phyloP scores from a whole-genome alignment of 208 protist genomes.

The Leishmania major region DNA sequence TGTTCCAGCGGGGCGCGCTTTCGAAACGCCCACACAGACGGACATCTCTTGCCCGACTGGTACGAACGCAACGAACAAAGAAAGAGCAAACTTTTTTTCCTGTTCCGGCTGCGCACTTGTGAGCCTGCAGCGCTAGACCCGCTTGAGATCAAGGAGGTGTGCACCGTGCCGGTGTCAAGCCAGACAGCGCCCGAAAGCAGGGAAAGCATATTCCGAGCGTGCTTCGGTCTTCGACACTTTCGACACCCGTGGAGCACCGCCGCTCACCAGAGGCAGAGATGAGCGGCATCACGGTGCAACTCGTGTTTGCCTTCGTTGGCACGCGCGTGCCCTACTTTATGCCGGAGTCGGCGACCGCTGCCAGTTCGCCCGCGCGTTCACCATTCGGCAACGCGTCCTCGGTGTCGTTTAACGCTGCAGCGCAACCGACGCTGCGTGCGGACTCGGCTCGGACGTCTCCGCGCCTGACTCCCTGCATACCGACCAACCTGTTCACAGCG shows the following conservation, averaged over 20 bases:
- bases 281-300: slow-evolving; percentile 29
- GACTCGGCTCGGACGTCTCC: slow-evolving; percentile 20
- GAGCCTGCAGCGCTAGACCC: not conserved
- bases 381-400: slow-evolving; percentile 6
- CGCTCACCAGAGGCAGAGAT: not conserved
- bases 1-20: not conserved
- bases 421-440: slow-evolving; percentile 13
- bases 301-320: slow-evolving; percentile 36
- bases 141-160: not conserved
- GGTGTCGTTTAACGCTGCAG: slow-evolving; percentile 1
- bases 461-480: not conserved
- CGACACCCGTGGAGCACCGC: not conserved
- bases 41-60: not conserved
- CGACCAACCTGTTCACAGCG: not conserved
- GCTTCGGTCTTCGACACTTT: not conserved
- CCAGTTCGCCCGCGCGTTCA: slow-evolving; percentile 9
- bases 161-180: not conserved
- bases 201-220: not conserved
- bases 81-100: not conserved
- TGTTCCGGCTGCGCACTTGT: not conserved
- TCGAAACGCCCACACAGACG: not conserved
- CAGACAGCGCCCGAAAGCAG: not conserved
- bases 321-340: slow-evolving; percentile 32
- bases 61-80: not conserved
- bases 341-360: not conserved